phyloP scores from a whole-genome alignment of 2,329 filamentous ascomycete genomes.

The Leptographium procerum region DNA sequence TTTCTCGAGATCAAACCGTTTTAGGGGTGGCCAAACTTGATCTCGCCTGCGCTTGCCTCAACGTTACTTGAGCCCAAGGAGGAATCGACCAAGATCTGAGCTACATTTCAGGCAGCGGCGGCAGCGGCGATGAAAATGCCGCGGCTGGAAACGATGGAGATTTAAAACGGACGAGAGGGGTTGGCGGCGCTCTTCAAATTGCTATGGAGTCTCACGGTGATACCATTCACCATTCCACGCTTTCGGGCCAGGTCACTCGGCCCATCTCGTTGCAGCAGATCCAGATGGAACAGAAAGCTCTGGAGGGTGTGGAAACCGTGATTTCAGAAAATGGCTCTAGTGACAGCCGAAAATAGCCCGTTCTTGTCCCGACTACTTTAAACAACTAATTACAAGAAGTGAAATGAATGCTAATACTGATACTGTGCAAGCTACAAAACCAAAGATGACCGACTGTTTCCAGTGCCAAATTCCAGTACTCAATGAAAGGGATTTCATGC shows the following conservation, averaged over 20 bases:
- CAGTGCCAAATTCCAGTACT: too few relatives aligned
- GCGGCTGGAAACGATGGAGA: conserved; percentile 21
- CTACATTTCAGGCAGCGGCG: conserved; percentile 16
- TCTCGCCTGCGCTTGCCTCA: conserved; percentile 21
- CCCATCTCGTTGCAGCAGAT: neutral
- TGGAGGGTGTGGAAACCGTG: too few relatives aligned
- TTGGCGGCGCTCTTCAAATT: conserved; percentile 20
- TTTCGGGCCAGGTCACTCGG: neutral
- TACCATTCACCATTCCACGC: neutral
- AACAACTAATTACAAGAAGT: too few relatives aligned
- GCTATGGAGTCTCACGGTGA: neutral
- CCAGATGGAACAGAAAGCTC: too few relatives aligned
- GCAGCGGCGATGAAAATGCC: conserved; percentile 19
- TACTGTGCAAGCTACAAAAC: too few relatives aligned
- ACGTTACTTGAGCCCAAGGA: conserved; percentile 15
- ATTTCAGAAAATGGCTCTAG: too few relatives aligned
- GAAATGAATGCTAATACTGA: too few relatives aligned
- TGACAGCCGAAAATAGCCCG: too few relatives aligned
- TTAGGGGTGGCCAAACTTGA: conserved; percentile 20
- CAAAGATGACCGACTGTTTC: too few relatives aligned
- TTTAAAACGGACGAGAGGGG: conserved; percentile 23
- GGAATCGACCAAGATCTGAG: conserved; percentile 12
- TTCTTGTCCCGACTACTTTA: too few relatives aligned
- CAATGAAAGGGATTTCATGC: too few relatives aligned
- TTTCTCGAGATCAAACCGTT: too few relatives aligned